Conservation (phyloP, 1,139 yeast species). For the Wickerhamiella pararugosa region DNA sequence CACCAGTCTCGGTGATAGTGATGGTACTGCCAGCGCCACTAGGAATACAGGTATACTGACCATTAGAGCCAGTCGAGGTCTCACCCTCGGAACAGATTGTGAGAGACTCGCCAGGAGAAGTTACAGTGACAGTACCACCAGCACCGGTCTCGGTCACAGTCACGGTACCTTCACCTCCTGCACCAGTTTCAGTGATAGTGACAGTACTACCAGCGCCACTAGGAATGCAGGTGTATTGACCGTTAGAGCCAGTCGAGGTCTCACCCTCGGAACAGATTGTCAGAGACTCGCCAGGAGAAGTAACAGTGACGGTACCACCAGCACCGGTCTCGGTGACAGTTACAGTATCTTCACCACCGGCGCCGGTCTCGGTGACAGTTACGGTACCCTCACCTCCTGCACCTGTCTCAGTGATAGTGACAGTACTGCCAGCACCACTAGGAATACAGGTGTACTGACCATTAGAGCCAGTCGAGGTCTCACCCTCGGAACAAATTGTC, state of each 20-base stretch:
- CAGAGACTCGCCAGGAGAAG: slow-evolving; percentile 12
- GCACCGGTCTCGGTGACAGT: slow-evolving; percentile 10
- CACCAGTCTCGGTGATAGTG: slow-evolving; percentile 9
- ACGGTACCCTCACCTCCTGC: slow-evolving; percentile 9
- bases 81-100: slow-evolving; percentile 10
- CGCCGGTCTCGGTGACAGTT: slow-evolving; percentile 9
- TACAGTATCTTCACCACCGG: slow-evolving; percentile 4
- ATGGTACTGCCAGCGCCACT: slow-evolving; percentile 10
- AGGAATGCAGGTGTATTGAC: too few relatives aligned
- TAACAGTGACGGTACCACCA: slow-evolving; percentile 9
- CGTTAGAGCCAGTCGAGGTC: slow-evolving; percentile 11
- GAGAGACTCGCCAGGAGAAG: slow-evolving; percentile 5
- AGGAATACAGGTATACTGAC: neutral
- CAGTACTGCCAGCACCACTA: neutral
- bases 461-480: neutral
- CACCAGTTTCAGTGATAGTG: slow-evolving; percentile 7
- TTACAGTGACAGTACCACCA: slow-evolving; percentile 6
- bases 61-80: slow-evolving; percentile 8
- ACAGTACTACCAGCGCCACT: slow-evolving; percentile 3
- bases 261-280: slow-evolving; percentile 2
- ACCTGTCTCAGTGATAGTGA: slow-evolving; percentile 9
- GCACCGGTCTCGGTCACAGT: slow-evolving; percentile 9
- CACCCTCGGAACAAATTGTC: neutral
- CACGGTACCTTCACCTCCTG: slow-evolving; percentile 9
- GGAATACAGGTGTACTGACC: neutral